Base-by-base conservation (phyloP, 768 basidiomycete species). In the Lactifluus hygrophoroides region DNA sequence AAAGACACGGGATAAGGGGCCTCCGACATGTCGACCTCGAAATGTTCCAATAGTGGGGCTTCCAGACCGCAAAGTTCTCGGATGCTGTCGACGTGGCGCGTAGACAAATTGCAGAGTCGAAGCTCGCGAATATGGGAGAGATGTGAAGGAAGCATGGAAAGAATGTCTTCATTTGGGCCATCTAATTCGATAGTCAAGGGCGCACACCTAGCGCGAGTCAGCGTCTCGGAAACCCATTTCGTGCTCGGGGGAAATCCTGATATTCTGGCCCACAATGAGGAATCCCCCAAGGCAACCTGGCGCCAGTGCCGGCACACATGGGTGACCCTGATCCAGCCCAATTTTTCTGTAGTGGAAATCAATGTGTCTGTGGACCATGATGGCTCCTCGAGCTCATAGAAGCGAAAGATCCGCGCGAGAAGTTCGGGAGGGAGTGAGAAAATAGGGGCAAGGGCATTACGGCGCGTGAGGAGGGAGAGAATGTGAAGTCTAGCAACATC, bases 271-370 rank as follows among this genome's bases (percentile, higher is more conserved):
- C 61, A 61, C 25, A 56, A 35, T 3, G 25, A 35, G 11, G 58
- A 38, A 4, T 63, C 47, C 16, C 38, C 53, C 19, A 63, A 28
- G n/a, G 62, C 58, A 14, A 58, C 43, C 8, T 54, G 46, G 32
- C 58, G 58, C 61, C 61, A 62, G 37, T 51, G 43, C 16, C 32
- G 58, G 37, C 61, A 62, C 11, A 62, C 61, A 32, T 62, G 61
- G 11, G 61, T 62, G 16, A 28, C 49, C 3, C 0, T n/a, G 16
- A 59, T 59, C 58, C 58, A 59, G 40, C 58, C 58, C 21, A 59
- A 45, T 27, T 34, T 28, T 5, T 6, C 2, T 3, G 13, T 13
- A 3, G 16, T 34, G n/a, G n/a, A n/a, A n/a, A n/a, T n/a, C n/a
- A n/a, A n/a, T n/a, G n/a, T n/a, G n/a, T n/a, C n/a, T n/a, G n/a